phyloP scores from a whole-genome alignment of 352 stramenopile genomes.

The Phytopythium kandeliae region DNA sequence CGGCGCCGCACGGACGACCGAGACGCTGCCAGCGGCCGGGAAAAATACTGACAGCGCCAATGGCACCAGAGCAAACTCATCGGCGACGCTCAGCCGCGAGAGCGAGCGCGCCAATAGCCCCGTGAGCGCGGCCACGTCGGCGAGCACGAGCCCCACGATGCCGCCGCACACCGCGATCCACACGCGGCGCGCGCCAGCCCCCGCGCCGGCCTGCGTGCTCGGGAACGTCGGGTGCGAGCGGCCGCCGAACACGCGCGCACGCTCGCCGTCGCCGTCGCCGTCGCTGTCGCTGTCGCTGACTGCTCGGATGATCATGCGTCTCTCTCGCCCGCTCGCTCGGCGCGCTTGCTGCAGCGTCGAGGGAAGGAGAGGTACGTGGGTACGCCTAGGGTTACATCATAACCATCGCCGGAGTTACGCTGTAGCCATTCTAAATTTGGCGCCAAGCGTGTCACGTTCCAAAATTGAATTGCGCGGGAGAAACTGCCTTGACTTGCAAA shows the following conservation, averaged over 20 bases:
- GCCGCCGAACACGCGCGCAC: constrained; percentile 16
- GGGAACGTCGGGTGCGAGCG: neutral
- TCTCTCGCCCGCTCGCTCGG: no score
- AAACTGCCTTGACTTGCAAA: no score
- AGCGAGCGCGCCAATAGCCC: constrained; percentile 6
- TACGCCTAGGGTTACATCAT: no score
- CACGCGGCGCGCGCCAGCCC: constrained; percentile 18
- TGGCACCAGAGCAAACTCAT: constrained; percentile 35
- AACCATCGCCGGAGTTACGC: no score
- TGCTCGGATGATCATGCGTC: constrained; percentile 84
- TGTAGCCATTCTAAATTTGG: no score
- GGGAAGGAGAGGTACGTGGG: no score
- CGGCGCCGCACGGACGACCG: constrained; percentile 10
- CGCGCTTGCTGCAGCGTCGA: no score
- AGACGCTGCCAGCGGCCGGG: neutral
- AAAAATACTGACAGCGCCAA: constrained; percentile 6
- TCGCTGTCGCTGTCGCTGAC: constrained; percentile 48
- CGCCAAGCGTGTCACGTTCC: no score
- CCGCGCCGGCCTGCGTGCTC: neutral
- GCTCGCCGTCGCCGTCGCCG: constrained; percentile 26
- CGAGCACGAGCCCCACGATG: constrained; percentile 45
- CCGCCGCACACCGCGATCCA: constrained; percentile 42
- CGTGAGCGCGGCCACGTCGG: constrained; percentile 50
- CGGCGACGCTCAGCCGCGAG: constrained; percentile 2
- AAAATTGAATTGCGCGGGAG: no score